Conservation (phyloP, 768 basidiomycete genomes). For the Kwoniella sp. region DNA sequence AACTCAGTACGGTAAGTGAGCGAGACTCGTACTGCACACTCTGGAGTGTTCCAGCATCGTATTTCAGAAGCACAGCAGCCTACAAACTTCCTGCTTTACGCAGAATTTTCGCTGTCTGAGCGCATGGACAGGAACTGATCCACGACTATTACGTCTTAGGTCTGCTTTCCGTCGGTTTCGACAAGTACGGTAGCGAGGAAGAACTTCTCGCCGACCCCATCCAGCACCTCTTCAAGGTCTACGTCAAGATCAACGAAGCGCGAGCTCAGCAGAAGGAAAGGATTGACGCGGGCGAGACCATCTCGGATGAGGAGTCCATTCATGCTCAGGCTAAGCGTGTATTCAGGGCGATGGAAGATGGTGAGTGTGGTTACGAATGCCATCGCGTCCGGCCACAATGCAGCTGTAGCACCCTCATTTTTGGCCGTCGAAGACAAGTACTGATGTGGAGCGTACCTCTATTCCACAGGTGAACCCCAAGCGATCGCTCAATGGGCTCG, state of each 20-base stretch:
- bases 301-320: constrained; percentile 40
- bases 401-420: too few relatives aligned
- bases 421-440: too few relatives aligned
- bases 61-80: constrained; percentile 2
- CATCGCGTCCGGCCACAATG: neutral
- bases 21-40: neutral
- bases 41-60: too few relatives aligned
- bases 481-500: constrained; percentile 85
- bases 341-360: constrained; percentile 95
- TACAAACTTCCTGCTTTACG: too few relatives aligned
- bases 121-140: neutral
- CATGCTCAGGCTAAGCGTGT: constrained; percentile 59
- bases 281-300: constrained; percentile 41
- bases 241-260: constrained; percentile 90
- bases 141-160: too few relatives aligned
- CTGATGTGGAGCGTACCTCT: too few relatives aligned
- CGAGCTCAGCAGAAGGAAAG: constrained; percentile 49
- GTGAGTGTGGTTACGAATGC: too few relatives aligned
- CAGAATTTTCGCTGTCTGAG: too few relatives aligned
- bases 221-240: constrained; percentile 85
- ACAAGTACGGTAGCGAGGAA: constrained; percentile 85
- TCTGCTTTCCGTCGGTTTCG: constrained; percentile 84
- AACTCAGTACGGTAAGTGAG: constrained; percentile 72
- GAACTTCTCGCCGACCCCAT: constrained; percentile 84
- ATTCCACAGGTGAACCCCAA: constrained; percentile 65